Conservation (phyloP, 352 stramenopile genomes). For the Phytopythium cucurbitacearum region DNA sequence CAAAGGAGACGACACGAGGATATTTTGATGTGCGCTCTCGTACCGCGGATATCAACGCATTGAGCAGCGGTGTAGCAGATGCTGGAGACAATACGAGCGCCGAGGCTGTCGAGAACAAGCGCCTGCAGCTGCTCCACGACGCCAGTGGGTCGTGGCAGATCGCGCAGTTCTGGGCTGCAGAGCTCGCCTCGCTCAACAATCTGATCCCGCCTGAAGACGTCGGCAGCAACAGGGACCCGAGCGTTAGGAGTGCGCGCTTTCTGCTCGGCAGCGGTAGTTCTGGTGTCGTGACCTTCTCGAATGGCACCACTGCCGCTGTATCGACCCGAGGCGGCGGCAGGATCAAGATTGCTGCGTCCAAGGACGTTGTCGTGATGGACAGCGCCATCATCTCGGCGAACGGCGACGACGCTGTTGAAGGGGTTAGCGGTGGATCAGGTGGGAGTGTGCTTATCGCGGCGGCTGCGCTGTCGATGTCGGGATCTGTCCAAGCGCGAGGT, state of each 20-base stretch:
- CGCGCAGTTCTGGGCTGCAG: conserved; percentile 33
- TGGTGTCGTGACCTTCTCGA: conserved; percentile 2
- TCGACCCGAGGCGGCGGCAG: conserved; percentile 40
- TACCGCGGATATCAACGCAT: conserved; percentile 10
- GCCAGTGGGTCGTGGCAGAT: conserved; percentile 52
- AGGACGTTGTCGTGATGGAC: conserved; percentile 65
- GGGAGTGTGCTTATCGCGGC: conserved; percentile 50
- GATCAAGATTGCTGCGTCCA: conserved; percentile 61
- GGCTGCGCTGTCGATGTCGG: conserved; percentile 39
- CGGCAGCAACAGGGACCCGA: conserved; percentile 12
- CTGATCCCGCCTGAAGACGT: conserved; percentile 7
- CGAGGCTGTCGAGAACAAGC: not conserved
- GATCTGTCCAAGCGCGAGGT: conserved; percentile 40
- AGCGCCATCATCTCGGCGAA: conserved; percentile 45
- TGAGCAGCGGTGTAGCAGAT: not conserved
- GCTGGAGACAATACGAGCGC: not conserved
- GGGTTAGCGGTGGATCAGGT: conserved; percentile 42
- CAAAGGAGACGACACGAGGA: conserved; percentile 21
- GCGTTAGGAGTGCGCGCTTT: conserved; percentile 27
- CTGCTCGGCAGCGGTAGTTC: conserved; percentile 47
- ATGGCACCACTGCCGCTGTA: not conserved
- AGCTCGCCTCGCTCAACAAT: conserved; percentile 22
- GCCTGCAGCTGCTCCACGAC: conserved; percentile 6
- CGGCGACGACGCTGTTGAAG: conserved; percentile 30
- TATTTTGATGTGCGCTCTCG: conserved; percentile 49